phyloP scores from a whole-genome alignment of 2,329 filamentous ascomycete species.

The Microcyclosporella mali region DNA sequence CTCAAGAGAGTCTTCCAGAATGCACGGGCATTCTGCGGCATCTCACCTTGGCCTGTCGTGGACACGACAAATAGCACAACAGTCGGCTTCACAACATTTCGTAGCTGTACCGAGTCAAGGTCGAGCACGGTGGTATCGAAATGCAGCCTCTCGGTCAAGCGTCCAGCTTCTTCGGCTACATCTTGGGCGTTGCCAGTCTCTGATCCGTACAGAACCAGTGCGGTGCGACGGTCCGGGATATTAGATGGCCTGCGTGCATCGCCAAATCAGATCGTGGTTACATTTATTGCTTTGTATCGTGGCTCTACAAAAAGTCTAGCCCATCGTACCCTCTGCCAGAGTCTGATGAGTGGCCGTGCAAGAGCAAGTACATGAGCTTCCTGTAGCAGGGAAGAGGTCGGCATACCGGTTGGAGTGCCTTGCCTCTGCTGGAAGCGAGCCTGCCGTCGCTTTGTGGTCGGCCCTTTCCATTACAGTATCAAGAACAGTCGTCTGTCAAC shows the following conservation, averaged over 20 bases:
- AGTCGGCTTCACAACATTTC: constrained; percentile 40
- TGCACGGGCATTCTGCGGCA: constrained; percentile 71
- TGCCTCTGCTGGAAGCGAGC: constrained; percentile 5
- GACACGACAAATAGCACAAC: constrained; percentile 77
- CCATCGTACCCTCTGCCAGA: too few species aligned
- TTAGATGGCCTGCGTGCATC: not conserved
- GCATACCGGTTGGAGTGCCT: constrained; percentile 9
- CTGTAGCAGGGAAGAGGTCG: not conserved
- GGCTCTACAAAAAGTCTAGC: too few species aligned
- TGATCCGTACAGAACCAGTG: constrained; percentile 80
- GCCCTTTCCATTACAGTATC: constrained; percentile 22
- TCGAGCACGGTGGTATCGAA: constrained; percentile 71
- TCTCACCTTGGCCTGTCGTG: constrained; percentile 90
- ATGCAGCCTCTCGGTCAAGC: constrained; percentile 66
- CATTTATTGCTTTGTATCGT: too few species aligned
- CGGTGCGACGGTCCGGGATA: constrained; percentile 35
- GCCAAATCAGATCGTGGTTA: too few species aligned
- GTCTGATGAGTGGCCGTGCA: too few species aligned
- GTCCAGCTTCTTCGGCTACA: constrained; percentile 75
- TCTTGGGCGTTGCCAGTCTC: constrained; percentile 95
- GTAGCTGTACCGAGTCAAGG: constrained; percentile 66
- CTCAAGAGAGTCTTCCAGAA: constrained; percentile 85
- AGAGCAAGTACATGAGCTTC: too few species aligned
- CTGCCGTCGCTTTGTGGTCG: constrained; percentile 11
- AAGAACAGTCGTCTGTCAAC: too few species aligned